Evolutionary conservation across 2,329 filamentous ascomycete species (phyloP), one percentile per base, ranked within the genome.

Genomic region (Fusarium torulosum): DNA sequence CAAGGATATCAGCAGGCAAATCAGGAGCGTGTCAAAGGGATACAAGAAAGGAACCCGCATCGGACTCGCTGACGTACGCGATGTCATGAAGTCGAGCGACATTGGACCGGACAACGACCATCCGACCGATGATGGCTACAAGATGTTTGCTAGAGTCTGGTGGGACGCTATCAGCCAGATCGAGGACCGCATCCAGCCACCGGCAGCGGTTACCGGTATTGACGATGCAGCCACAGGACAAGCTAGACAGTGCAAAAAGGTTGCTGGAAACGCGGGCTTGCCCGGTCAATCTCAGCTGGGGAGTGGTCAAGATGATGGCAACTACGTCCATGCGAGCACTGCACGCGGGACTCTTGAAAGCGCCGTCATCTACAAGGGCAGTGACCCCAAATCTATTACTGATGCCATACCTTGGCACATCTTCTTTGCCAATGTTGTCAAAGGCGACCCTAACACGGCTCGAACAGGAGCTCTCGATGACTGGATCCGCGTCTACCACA

Each of bases 121-220:
- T 14, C 53, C 43, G 2, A 50, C 43, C 1, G 43, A 49, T 4
- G 35, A 49, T 7, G 53, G 53, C 5, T 49, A 49, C n/a, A 50
- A 50, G 20, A 19, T 25, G 19, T 41, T 50, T 9, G 53, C 53
- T 9, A 35, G 33, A 4, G 44, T 55, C 20, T 55, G 53, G 53
- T 49, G 44, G 43, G 53, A 55, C 14, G 53, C 44, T 9, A 55
- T 42, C 37, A 35, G 35, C 19, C 15, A 54, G 25, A 47, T 54
- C 1, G 33, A 54, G 4, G 42, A 49, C 19, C 33, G 17, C 4
- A 25, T 49, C 11, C 43, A 55, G 9, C 1, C 43, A 6, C 35
- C 43, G 1, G 13, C 19, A 41, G 27, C 10, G 1, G 43, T 54
- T 5, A 40, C 19, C 9, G 25, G 20, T 6, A 31, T 54, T 1